Conservation (phyloP, 768 basidiomycete genomes). For the Naganishia onofrii region DNA sequence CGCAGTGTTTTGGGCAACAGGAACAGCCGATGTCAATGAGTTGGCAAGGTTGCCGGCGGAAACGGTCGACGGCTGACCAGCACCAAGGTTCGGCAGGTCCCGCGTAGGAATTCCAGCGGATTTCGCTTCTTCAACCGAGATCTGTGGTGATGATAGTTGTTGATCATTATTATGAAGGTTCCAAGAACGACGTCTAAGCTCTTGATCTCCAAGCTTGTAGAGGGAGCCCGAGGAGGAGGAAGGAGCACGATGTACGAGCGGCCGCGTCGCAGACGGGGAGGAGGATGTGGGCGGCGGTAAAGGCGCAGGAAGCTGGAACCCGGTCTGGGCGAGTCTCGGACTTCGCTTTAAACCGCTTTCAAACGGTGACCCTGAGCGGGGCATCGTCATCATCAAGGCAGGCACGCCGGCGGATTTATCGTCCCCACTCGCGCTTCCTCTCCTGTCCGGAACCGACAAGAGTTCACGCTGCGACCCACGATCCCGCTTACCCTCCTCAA, state of each 20-base stretch:
- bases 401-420: background rate
- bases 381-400: background rate
- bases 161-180: conserved; percentile 19
- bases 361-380: background rate
- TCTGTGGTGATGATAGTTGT: conserved; percentile 32
- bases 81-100: conserved; percentile 37
- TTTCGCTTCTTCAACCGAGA: conserved; percentile 48
- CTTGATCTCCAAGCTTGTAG: conserved; percentile 5
- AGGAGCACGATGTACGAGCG: conserved; percentile 4
- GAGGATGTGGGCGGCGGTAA: background rate
- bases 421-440: no score
- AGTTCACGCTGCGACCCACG: no score
- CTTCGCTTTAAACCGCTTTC: conserved; percentile 23
- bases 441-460: no score
- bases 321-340: conserved; percentile 25
- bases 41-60: conserved; percentile 13
- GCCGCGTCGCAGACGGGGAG: background rate
- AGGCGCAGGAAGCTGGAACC: conserved; percentile 3
- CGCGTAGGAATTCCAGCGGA: conserved; percentile 42
- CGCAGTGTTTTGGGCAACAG: conserved; percentile 9
- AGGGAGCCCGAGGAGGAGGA: conserved; percentile 5
- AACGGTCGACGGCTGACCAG: conserved; percentile 5
- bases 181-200: conserved; percentile 25
- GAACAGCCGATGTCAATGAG: background rate
- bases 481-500: conserved; percentile 3